Conservation (phyloP, 1,284 basidiomycete genomes). For the Rhodofomes roseus region DNA sequence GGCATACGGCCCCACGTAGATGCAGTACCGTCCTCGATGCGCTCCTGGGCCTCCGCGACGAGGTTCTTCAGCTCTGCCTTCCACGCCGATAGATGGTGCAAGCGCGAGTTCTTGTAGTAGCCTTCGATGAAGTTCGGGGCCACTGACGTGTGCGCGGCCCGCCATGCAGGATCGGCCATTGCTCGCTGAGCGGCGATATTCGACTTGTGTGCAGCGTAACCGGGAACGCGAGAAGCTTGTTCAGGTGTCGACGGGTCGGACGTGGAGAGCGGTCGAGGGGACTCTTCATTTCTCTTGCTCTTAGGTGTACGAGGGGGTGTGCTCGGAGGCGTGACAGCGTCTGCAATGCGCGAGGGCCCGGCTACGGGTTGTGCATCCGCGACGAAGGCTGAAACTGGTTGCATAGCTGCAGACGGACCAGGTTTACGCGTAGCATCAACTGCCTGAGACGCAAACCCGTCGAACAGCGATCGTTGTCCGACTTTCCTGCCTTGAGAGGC, state of each 20-base stretch:
- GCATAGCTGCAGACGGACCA: background rate
- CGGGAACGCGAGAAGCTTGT: constrained; percentile 44
- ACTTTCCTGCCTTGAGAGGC: constrained; percentile 43
- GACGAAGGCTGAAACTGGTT: too few species aligned
- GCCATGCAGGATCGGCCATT: constrained; percentile 83
- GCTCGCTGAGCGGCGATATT: constrained; percentile 72
- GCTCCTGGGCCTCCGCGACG: constrained; percentile 75
- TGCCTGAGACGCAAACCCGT: constrained; percentile 18
- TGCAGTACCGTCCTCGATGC: constrained; percentile 46
- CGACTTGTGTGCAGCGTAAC: constrained; percentile 60
- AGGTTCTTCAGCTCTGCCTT: constrained; percentile 86
- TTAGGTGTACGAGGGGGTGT: constrained; percentile 13
- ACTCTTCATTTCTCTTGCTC: constrained; percentile 7
- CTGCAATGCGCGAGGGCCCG: background rate
- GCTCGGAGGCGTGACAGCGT: background rate
- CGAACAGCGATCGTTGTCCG: constrained; percentile 33
- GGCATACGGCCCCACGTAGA: constrained; percentile 22
- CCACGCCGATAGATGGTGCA: constrained; percentile 92
- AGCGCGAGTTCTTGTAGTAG: constrained; percentile 88
- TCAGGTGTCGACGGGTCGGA: constrained; percentile 41
- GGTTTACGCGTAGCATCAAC: background rate
- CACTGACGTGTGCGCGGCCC: constrained; percentile 81
- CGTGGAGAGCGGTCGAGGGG: constrained; percentile 14
- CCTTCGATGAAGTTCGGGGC: constrained; percentile 85
- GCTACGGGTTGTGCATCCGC: background rate